These are phyloP conservation scores for Septoria petroselini DNA, from an alignment of 2,329 filamentous ascomycete species.

Conservation along the genomic window DNA sequence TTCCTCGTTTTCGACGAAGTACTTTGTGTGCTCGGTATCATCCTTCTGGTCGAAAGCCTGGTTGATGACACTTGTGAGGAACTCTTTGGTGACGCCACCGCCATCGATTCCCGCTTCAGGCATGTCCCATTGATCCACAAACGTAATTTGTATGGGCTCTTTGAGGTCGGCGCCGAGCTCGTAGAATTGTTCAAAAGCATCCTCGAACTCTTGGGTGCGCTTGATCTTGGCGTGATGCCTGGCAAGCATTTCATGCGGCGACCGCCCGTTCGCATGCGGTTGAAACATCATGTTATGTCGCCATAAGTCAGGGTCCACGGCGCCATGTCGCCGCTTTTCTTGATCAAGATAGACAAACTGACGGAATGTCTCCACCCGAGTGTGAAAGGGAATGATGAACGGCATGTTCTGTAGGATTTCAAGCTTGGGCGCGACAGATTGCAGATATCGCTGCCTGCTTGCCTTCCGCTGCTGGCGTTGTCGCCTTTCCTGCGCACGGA, in stretches of 20 bases:
- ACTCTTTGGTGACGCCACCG: conserved; percentile 95
- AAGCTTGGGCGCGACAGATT: conserved; percentile 77
- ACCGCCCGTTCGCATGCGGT: conserved; percentile 29
- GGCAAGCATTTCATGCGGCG: conserved; percentile 49
- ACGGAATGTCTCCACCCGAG: conserved; percentile 85
- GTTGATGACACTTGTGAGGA: conserved; percentile 80
- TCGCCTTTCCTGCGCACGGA: conserved; percentile 53
- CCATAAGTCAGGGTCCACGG: conserved; percentile 72
- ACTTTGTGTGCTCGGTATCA: conserved; percentile 33
- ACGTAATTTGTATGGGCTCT: conserved; percentile 94
- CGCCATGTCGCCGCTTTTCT: conserved; percentile 62
- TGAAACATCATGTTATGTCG: conserved; percentile 49
- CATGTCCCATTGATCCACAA: conserved; percentile 84
- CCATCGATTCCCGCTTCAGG: conserved; percentile 93
- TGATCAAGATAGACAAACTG: conserved; percentile 89
- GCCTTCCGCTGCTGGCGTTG: conserved; percentile 63
- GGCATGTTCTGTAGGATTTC: conserved; percentile 95
- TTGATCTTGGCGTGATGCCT: conserved; percentile 72
- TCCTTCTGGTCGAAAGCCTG: conserved; percentile 70
- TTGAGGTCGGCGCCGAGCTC: conserved; percentile 77
- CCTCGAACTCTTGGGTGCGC: conserved; percentile 75
- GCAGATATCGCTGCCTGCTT: conserved; percentile 67
- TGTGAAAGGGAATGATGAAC: conserved; percentile 91
- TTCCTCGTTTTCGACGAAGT: conserved; percentile 81
- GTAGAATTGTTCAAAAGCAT: conserved; percentile 83